Evolutionary conservation across 441 rosid genomes (phyloP).

Genomic region (Gossypium lobatum): DNA sequence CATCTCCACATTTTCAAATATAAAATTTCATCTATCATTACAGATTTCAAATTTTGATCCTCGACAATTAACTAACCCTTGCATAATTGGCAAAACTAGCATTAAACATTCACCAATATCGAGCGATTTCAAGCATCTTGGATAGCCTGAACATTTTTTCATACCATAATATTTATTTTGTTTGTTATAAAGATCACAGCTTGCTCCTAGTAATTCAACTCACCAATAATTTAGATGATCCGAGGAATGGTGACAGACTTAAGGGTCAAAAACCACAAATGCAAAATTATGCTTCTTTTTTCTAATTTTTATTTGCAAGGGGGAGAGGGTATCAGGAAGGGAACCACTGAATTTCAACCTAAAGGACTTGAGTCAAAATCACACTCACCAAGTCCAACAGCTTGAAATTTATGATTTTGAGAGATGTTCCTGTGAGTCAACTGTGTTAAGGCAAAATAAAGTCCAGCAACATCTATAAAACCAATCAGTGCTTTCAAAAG

Average conservation of each 20-base stretch:
- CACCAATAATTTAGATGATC: not conserved
- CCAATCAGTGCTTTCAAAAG: conserved; percentile 81
- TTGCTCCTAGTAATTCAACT: not conserved
- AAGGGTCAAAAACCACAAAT: not conserved
- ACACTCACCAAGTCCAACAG: conserved; percentile 86
- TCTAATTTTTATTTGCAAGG: not conserved
- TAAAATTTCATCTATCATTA: not conserved
- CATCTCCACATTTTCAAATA: too few species aligned
- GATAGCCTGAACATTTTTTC: not conserved
- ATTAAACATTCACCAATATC: not conserved
- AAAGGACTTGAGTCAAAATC: too few species aligned
- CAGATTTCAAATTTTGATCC: not conserved
- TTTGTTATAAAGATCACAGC: not conserved
- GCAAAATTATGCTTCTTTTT: not conserved
- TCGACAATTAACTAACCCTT: not conserved
- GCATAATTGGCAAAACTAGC: not conserved
- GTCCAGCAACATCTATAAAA: conserved; percentile 88
- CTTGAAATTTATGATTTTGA: conserved; percentile 91
- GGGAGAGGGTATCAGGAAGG: not conserved
- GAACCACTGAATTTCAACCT: too few species aligned
- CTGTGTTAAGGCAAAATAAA: conserved; percentile 80
- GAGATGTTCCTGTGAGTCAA: conserved; percentile 89
- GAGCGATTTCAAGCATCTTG: conserved; percentile 1
- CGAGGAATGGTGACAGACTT: not conserved
- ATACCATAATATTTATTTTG: not conserved